phyloP scores from a whole-genome alignment of 192 early-diverging fungal species.

The Pilaira anomala region DNA sequence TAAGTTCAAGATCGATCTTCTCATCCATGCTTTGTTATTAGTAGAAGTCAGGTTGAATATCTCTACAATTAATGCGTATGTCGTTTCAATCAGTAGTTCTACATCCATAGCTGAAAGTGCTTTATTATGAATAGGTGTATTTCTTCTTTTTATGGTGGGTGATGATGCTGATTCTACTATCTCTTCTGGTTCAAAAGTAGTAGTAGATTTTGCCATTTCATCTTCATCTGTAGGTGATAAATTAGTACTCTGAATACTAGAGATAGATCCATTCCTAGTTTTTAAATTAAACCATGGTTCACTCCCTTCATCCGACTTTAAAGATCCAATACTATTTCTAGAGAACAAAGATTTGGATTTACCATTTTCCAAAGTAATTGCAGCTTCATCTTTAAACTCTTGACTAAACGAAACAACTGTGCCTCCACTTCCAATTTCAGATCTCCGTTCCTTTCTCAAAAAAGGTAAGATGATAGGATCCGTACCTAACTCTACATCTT shows the following conservation, averaged over 20 bases:
- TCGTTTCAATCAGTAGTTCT: slow-evolving; percentile 37
- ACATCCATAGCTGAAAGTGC: slow-evolving; percentile 17
- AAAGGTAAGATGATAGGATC: slow-evolving; percentile 30
- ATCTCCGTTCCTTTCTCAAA: slow-evolving; percentile 29
- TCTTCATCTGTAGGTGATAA: neutral
- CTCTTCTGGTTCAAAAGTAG: neutral
- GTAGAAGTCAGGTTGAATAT: slow-evolving; percentile 32
- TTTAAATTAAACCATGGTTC: neutral
- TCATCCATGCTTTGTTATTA: slow-evolving; percentile 38
- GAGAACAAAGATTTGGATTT: slow-evolving; percentile 7
- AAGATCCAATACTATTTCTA: neutral
- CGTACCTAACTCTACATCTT: slow-evolving; percentile 25
- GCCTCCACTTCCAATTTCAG: neutral
- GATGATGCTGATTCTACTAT: neutral
- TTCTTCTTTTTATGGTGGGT: neutral
- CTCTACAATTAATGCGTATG: slow-evolving; percentile 34
- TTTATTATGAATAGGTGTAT: neutral
- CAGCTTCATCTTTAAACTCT: slow-evolving; percentile 14
- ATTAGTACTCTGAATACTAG: neutral
- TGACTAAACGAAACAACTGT: slow-evolving; percentile 9
- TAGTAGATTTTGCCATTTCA: too few relatives aligned
- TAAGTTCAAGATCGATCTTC: slow-evolving; percentile 32
- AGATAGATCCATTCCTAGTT: neutral
- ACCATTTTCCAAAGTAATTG: neutral
- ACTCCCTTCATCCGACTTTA: neutral